phyloP scores from a whole-genome alignment of 1,284 basidiomycete genomes.

The Pseudomicrostroma phylloplanum region DNA sequence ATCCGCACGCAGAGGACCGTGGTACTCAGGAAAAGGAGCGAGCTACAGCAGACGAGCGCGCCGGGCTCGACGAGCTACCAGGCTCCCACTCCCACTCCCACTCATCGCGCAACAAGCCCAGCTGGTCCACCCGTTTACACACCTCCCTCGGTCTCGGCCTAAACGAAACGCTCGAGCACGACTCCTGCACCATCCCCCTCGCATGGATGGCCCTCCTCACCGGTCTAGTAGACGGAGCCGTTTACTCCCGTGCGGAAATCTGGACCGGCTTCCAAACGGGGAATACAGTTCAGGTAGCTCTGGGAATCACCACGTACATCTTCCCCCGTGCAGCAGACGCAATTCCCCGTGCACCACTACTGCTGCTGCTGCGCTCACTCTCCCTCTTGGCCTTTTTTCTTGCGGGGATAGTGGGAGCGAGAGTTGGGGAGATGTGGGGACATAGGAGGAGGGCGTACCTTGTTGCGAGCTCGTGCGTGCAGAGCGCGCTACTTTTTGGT shows the following conservation, averaged over 20 bases:
- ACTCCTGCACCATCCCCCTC: conserved; percentile 51
- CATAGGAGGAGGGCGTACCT: conserved; percentile 29
- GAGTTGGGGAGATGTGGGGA: conserved; percentile 21
- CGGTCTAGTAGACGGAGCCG: conserved; percentile 35
- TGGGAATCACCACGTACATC: conserved; percentile 9
- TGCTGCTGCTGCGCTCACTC: conserved; percentile 29
- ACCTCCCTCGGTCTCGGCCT: not conserved
- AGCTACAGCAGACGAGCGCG: conserved; percentile 1
- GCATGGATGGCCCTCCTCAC: conserved; percentile 39
- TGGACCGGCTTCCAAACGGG: conserved; percentile 41
- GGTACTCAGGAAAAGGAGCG: too few relatives aligned
- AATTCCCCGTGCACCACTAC: conserved; percentile 17
- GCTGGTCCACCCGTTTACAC: too few relatives aligned
- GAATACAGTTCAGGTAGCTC: conserved; percentile 37
- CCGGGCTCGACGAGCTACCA: too few relatives aligned
- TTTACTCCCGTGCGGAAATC: conserved; percentile 29
- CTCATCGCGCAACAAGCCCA: too few relatives aligned
- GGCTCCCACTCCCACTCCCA: too few relatives aligned
- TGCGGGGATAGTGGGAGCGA: conserved; percentile 25
- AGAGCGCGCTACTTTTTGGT: conserved; percentile 22
- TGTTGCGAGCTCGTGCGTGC: conserved; percentile 23
- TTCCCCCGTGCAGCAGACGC: not conserved
- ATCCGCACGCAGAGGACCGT: too few relatives aligned
- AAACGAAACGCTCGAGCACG: not conserved
- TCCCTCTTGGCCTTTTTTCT: conserved; percentile 32